phyloP scores from a whole-genome alignment of 768 basidiomycete species.

The Boletus rubropictus region DNA sequence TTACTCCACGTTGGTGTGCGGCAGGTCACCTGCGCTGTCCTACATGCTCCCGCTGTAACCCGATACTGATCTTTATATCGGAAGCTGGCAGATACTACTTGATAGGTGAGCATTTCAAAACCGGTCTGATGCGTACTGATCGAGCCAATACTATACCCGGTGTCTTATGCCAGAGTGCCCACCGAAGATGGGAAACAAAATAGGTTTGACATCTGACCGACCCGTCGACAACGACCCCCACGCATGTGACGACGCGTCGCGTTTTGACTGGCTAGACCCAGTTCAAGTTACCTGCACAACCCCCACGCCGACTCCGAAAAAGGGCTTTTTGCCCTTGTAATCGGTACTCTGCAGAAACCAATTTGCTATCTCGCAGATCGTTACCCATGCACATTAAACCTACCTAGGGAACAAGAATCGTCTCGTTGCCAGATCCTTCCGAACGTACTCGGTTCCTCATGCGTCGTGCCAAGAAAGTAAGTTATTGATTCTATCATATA shows the following conservation, averaged over 20 bases:
- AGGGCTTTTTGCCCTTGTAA: neutral
- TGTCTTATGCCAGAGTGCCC: no score
- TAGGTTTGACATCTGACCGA: no score
- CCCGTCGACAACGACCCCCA: neutral
- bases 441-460: neutral
- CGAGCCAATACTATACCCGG: no score
- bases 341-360: constrained; percentile 2
- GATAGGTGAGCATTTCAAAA: neutral
- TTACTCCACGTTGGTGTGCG: no score
- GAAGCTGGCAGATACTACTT: no score
- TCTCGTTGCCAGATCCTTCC: neutral
- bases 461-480: constrained; percentile 1
- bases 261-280: neutral
- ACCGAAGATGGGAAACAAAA: no score
- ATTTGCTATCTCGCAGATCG: constrained; percentile 11
- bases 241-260: neutral
- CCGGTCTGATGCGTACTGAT: neutral
- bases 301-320: neutral
- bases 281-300: neutral
- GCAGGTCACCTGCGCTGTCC: no score
- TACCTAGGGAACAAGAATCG: neutral
- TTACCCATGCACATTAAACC: constrained; percentile 3
- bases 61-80: no score
- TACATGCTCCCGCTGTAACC: no score
- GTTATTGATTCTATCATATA: constrained; percentile 1